Conservation (phyloP, 129 eudicot species). For the Heracleum sosnowskyi region DNA sequence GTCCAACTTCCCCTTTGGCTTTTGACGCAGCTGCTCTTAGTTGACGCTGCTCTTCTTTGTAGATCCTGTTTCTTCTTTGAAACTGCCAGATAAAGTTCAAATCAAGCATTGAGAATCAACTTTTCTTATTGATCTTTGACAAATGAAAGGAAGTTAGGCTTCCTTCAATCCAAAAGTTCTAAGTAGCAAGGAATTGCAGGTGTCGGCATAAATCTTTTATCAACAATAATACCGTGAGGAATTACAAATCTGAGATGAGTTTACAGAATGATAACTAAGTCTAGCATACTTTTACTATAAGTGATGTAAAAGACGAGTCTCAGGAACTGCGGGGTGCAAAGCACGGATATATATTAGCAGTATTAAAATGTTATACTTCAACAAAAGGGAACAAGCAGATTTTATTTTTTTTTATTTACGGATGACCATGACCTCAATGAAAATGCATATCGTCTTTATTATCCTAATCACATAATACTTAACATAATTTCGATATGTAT, state of each 20-base stretch:
- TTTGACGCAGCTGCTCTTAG: conserved; percentile 81
- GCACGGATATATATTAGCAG: background rate
- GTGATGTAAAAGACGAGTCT: background rate
- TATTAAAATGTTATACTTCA: background rate
- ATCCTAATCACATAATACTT: background rate
- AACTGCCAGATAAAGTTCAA: conserved; percentile 47
- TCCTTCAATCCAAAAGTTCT: background rate
- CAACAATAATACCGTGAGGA: background rate
- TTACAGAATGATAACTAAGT: background rate
- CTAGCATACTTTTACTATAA: background rate
- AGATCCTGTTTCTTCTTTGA: conserved; percentile 77
- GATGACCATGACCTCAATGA: background rate
- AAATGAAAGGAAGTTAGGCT: background rate
- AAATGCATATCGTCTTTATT: background rate
- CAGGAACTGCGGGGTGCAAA: background rate
- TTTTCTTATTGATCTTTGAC: background rate
- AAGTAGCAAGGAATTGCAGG: background rate
- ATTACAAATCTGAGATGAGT: background rate
- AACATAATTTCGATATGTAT: background rate
- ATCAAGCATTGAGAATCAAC: background rate
- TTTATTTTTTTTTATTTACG: background rate
- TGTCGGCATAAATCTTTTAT: background rate
- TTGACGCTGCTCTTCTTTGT: conserved; percentile 98
- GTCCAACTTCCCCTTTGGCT: conserved; percentile 58
- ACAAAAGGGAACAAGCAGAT: background rate